Conservation (phyloP, 1,284 basidiomycete species). For the Rhodotorula sp. region DNA sequence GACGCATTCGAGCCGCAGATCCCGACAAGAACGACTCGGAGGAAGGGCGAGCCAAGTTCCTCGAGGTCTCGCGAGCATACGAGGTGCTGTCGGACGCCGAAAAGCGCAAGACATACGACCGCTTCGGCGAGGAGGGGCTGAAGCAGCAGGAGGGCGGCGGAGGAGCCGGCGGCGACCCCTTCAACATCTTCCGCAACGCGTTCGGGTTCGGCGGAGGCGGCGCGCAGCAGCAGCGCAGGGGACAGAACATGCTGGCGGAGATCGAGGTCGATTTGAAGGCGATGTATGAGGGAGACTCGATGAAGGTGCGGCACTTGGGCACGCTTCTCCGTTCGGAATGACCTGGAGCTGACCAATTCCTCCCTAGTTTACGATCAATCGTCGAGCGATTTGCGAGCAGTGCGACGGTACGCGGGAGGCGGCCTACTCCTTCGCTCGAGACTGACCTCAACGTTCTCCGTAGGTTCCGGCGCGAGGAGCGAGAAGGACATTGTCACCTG, state of each 20-base stretch:
- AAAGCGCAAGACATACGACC: conserved; percentile 89
- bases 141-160: conserved; percentile 69
- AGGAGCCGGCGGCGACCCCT: conserved; percentile 71
- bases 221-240: conserved; percentile 71
- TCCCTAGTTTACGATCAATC: conserved; percentile 78
- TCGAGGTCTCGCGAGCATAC: conserved; percentile 64
- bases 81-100: conserved; percentile 83
- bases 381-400: conserved; percentile 85
- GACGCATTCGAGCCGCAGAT: conserved; percentile 17
- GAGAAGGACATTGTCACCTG: conserved; percentile 82
- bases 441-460: background rate
- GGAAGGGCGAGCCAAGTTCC: conserved; percentile 44
- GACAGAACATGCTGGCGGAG: conserved; percentile 78
- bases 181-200: conserved; percentile 88
- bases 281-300: conserved; percentile 78
- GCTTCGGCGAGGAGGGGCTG: conserved; percentile 72
- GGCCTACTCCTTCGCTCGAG: background rate
- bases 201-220: conserved; percentile 69
- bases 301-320: conserved; percentile 64
- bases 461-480: conserved; percentile 74
- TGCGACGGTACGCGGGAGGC: conserved; percentile 65
- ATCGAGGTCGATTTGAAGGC: conserved; percentile 82
- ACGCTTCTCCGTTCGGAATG: background rate
- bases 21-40: conserved; percentile 88
- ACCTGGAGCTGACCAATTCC: background rate